phyloP scores from a whole-genome alignment of 2,329 filamentous ascomycete species.

The Trichoderma endophyticum region DNA sequence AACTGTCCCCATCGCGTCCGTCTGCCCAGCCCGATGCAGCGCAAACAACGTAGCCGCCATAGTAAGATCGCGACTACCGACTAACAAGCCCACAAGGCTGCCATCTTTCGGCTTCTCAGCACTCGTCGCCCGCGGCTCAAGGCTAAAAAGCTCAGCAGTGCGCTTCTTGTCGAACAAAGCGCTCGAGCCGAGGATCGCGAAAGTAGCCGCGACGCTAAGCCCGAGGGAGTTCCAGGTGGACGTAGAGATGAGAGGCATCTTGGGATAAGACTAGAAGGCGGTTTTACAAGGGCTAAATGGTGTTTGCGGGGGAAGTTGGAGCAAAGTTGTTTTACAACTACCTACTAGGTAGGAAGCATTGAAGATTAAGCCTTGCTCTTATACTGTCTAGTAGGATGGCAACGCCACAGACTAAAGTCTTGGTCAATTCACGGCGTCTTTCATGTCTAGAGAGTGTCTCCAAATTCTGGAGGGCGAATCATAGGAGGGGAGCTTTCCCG shows the following conservation, averaged over 20 bases:
- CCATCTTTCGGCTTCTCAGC: not conserved
- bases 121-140: not conserved
- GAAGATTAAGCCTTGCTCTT: not conserved
- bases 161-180: conserved; percentile 14
- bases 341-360: not conserved
- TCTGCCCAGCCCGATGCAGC: conserved; percentile 7
- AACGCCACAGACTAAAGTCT: not conserved
- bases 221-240: conserved; percentile 24
- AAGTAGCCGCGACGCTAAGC: conserved; percentile 22
- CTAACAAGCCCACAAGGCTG: not conserved
- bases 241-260: conserved; percentile 7
- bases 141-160: conserved; percentile 21
- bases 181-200: conserved; percentile 20
- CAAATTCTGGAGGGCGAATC: not conserved
- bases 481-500: not conserved
- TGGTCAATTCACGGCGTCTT: not conserved
- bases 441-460: not conserved
- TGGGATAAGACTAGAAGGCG: not conserved
- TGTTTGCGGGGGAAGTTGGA: not conserved
- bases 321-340: not conserved
- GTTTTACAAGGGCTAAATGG: not conserved
- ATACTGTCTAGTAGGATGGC: not conserved
- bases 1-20: conserved; percentile 22
- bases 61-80: conserved; percentile 21
- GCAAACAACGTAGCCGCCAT: conserved; percentile 19